A percentile compares a stretch with the other conserved stretches of the same genome.
Conservation (phyloP, 2,329 filamentous ascomycete species). For the Trichoderma semiorbis region DNA sequence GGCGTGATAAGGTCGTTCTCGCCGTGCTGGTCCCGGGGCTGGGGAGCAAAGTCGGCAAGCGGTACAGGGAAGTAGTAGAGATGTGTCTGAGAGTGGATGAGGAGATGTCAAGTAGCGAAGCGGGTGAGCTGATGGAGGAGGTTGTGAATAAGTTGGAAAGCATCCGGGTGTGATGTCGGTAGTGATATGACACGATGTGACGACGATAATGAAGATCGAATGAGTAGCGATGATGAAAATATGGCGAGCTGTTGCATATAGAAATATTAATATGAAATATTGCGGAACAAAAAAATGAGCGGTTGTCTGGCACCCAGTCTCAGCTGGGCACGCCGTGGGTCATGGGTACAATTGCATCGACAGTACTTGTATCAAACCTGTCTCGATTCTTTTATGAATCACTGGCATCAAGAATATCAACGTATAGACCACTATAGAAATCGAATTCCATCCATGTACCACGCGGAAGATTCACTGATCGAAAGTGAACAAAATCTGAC, state of each 20-base stretch:
- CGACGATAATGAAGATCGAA: background rate
- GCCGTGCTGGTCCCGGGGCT: constrained; percentile 40
- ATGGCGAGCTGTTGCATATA: background rate
- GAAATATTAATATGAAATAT: background rate
- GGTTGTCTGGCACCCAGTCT: background rate
- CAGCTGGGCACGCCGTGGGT: no score
- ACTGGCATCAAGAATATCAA: no score
- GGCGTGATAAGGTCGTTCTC: constrained; percentile 41
- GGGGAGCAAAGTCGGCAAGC: constrained; percentile 39
- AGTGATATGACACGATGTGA: background rate
- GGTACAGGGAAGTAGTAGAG: constrained; percentile 41
- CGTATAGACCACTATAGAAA: no score
- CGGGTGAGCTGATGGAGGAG: constrained; percentile 40
- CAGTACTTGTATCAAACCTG: no score
- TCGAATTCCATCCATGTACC: no score
- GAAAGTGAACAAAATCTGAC: no score
- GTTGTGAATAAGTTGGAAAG: constrained; percentile 41
- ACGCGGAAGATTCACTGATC: no score
- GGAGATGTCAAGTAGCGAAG: constrained; percentile 36
- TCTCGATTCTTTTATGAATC: no score
- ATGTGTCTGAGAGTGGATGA: constrained; percentile 38
- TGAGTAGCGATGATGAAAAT: background rate
- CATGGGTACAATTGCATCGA: no score
- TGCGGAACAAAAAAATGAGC: background rate
- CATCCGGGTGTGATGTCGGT: constrained; percentile 30